Percentiles rank a stretch among this genome's conserved stretches.
Evolutionary conservation across 257 asterid genomes (phyloP).

Genomic region (Paulownia fortunei): DNA sequence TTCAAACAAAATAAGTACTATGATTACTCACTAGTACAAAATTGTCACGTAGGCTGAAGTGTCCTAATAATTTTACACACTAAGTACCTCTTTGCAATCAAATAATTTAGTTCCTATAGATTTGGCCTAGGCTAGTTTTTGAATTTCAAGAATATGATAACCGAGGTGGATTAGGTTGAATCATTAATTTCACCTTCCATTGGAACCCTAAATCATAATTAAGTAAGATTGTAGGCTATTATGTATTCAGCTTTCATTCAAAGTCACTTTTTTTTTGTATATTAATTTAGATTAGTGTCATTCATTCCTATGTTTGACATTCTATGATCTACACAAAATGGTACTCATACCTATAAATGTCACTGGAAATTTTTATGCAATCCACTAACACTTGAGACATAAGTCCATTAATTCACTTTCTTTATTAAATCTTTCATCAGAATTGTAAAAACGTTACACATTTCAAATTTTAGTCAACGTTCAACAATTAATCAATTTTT

Average conservation of each 20-base stretch:
- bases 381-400: neutral
- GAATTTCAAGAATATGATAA: neutral
- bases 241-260: neutral
- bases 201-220: constrained; percentile 16
- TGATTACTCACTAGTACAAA: too few species aligned
- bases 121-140: constrained; percentile 17
- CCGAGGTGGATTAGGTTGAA: constrained; percentile 2
- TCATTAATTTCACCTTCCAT: constrained; percentile 17
- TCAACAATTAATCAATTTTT: neutral
- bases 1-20: too few species aligned
- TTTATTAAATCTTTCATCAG: too few species aligned
- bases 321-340: neutral
- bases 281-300: neutral
- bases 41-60: too few species aligned
- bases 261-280: constrained; percentile 12
- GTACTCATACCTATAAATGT: neutral
- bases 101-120: neutral
- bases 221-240: constrained; percentile 17
- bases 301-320: neutral
- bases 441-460: neutral
- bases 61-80: neutral
- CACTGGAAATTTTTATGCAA: neutral
- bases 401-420: neutral
- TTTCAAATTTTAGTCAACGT: neutral
- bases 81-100: neutral